Base-by-base conservation (phyloP, 1,284 basidiomycete species). In the Ustilago xerochloae region DNA sequence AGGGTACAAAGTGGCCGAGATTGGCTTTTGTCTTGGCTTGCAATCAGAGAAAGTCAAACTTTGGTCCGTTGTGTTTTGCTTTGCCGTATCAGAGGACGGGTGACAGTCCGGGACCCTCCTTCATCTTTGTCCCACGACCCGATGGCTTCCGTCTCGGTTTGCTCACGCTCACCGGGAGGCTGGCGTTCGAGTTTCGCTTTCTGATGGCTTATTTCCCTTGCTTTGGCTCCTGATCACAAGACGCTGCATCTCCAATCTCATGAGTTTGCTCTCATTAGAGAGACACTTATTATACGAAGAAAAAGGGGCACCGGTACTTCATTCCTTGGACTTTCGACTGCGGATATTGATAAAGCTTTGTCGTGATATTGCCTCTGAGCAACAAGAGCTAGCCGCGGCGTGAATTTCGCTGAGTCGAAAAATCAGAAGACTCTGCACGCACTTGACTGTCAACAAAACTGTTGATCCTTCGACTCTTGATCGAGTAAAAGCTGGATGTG, bases 111-210 rank as follows among this genome's bases (percentile, higher is more conserved):
- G 59, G 38, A 62, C 59, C 59, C 59, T 62, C 8, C 39, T 62
- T 62, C 59, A 62, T 62, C n/a, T 50, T 38, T 26, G 39, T 62
- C 59, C 45, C 59, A 62, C 59, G 59, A 39, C 49, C 45, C 51
- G 41, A 54, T 24, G 45, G 51, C 51, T 54, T 62, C 59, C 59
- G 59, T 41, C n/a, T 29, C 15, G 13, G n/a, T 28, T 29, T 29
- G 16, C 16, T 28, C 18, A 38, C 8, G 18, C 24, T 41, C 16
- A 22, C 24, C 15, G 24, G 7, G 45, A 30, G 22, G 6, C 13
- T 30, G 51, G 22, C 12, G 12, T 38, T 24, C 51, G 36, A 41
- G 12, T 39, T 12, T n/a, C n/a, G 24, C 26, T 41, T 30, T 53
- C 38, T 41, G 36, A 53, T 38, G n/a, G 51, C 51, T 36, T 24